A percentile compares a stretch with the other conserved stretches of the same genome.
Evolutionary conservation across 108 stramenopile genomes (phyloP).

Genomic region (Craspedostauros australis): DNA sequence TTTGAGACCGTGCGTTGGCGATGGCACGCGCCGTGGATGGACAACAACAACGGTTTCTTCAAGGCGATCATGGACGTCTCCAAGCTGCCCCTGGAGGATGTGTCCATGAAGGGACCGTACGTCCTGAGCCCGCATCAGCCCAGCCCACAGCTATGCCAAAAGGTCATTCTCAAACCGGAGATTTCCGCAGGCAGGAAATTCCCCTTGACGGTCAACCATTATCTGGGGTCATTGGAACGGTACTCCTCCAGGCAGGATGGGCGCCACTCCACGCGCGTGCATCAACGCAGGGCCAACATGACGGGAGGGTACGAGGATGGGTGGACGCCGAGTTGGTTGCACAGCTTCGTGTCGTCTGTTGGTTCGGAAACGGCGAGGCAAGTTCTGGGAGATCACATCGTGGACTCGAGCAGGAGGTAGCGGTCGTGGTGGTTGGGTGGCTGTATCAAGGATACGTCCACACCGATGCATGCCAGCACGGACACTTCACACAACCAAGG

Average conservation of each 20-base stretch:
- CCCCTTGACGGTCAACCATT: slow-evolving; percentile 29
- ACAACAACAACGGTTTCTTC: slow-evolving; percentile 10
- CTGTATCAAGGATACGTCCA: too few relatives aligned
- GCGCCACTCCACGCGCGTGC: slow-evolving; percentile 16
- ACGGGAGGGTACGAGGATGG: slow-evolving; percentile 15
- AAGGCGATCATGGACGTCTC: slow-evolving; percentile 27
- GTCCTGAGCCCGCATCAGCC: slow-evolving; percentile 23
- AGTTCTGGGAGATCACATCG: slow-evolving; percentile 18
- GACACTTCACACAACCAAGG: too few relatives aligned
- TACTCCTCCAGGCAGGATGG: slow-evolving; percentile 20
- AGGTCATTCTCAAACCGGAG: slow-evolving; percentile 6
- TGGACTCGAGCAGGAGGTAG: too few relatives aligned
- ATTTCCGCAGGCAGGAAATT: slow-evolving; percentile 5
- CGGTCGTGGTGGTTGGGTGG: too few relatives aligned
- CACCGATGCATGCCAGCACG: too few relatives aligned
- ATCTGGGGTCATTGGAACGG: slow-evolving; percentile 35
- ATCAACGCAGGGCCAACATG: slow-evolving; percentile 20
- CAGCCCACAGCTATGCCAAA: too few relatives aligned
- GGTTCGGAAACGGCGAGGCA: slow-evolving; percentile 7
- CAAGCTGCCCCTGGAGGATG: slow-evolving; percentile 11
- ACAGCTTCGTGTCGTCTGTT: slow-evolving; percentile 8
- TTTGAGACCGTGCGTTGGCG: slow-evolving; percentile 39
- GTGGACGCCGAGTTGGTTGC: slow-evolving; percentile 19
- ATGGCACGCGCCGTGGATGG: slow-evolving; percentile 17
- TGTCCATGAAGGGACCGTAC: slow-evolving; percentile 3